Evolutionary conservation across 2,329 filamentous ascomycete species (phyloP), one percentile per base, ranked within the genome.

Genomic region (Botryotinia narcissicola): DNA sequence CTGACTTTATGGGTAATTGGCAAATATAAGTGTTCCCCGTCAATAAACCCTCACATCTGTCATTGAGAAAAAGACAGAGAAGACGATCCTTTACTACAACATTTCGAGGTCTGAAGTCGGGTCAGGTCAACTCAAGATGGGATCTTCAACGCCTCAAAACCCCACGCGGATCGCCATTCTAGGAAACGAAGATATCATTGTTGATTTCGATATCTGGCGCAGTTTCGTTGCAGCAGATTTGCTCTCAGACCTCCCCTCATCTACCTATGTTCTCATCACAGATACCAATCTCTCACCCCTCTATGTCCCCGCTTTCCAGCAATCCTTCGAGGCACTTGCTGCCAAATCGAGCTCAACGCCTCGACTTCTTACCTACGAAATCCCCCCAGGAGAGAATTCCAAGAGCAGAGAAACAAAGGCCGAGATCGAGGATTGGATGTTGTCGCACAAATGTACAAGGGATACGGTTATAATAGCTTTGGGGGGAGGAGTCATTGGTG

Each of bases 361-460:
- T 14, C 91, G 95, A 60, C 89, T 99, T 42, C 89, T 99, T 76
- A 92, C 92, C 66, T 96, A 97, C 82, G 87, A 90, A 78, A 94
- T 97, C 74, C 91, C 94, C 3, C 96, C 96, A 0, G 96, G 96
- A 74, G 96, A 99, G 85, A 93, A 90, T 74, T 97, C 95, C 71
- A 99, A 99, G 84, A 93, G 93, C 77, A 90, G 96, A 76, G 91
- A 94, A 82, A 98, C 95, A 70, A 98, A 98, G 84, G 95, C 92
- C 63, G 92, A 95, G 79, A 95, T 99, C 71, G 96, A 99, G 83
- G 96, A 99, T 83, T 99, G 96, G 96, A 92, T 99, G 89, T 87
- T 98, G 74, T 89, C 90, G 77, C 90, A 97, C 79, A 91, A 92
- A 91, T 99, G 96, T 84, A 97, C 95, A 40, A 88, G 96, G 78